These are phyloP conservation scores for Colletotrichum sp. DNA, from an alignment of 2,329 filamentous ascomycete genomes.

Conservation along the genomic window DNA sequence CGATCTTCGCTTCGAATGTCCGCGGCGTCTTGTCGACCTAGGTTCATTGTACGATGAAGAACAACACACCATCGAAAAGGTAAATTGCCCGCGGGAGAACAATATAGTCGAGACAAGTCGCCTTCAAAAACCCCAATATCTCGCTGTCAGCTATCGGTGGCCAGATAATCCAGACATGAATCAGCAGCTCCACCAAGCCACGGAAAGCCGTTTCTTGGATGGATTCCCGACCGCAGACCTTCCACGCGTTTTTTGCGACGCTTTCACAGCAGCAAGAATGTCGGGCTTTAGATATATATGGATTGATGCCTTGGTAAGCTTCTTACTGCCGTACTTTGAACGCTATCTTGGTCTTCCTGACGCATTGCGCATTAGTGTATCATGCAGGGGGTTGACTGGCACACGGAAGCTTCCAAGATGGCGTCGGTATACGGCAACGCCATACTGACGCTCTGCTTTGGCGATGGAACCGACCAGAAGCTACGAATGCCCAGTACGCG, in stretches of 20 bases:
- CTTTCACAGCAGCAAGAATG: neutral
- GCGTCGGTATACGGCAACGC: neutral
- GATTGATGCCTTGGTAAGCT: neutral
- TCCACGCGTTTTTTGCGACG: neutral
- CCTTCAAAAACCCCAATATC: neutral
- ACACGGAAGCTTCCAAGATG: neutral
- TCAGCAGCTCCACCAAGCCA: neutral
- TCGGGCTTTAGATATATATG: neutral
- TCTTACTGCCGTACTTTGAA: neutral
- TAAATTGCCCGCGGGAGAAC: neutral
- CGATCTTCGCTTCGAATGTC: neutral
- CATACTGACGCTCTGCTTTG: neutral
- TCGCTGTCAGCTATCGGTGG: neutral
- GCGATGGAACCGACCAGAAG: neutral
- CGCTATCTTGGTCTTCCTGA: neutral
- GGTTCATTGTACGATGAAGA: neutral
- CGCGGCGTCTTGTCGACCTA: neutral
- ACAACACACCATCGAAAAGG: neutral
- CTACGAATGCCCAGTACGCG: neutral
- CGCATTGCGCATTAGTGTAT: neutral
- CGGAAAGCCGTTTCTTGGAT: neutral
- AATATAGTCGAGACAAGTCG: neutral
- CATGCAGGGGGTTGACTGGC: neutral
- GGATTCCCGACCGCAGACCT: neutral
- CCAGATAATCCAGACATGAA: neutral